Conservation (phyloP, 371 early-diverging fungal genomes). For the Syncephalis fuscata region DNA sequence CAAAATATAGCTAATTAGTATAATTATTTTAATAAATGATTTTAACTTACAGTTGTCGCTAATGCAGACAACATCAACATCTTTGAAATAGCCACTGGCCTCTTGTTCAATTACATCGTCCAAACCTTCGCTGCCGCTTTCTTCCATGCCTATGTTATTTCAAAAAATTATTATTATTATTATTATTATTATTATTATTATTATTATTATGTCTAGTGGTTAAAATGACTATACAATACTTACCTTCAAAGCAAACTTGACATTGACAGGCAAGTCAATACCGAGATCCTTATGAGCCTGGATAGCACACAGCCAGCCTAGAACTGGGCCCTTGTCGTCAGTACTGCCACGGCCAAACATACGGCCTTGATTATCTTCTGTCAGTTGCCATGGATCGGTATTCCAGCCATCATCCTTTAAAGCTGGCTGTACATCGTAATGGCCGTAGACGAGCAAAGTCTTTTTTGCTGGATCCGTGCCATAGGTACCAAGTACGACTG, state of each 20-base stretch:
- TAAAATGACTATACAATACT: no score
- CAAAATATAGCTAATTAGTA: no score
- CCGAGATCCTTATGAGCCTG: conserved; percentile 84
- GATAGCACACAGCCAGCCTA: conserved; percentile 87
- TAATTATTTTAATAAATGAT: no score
- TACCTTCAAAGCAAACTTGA: conserved; percentile 95
- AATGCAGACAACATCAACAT: conserved; percentile 88
- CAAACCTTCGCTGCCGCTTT: conserved; percentile 77
- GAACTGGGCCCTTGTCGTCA: conserved; percentile 91
- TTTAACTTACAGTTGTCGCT: conserved; percentile 64
- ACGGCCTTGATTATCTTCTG: conserved; percentile 66
- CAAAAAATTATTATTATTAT: neutral
- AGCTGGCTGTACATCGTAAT: conserved; percentile 95
- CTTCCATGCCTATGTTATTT: conserved; percentile 19
- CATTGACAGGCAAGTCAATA: conserved; percentile 80
- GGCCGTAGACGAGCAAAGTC: conserved; percentile 89
- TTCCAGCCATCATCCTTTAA: conserved; percentile 90
- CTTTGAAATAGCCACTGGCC: conserved; percentile 70
- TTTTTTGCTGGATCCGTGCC: conserved; percentile 84
- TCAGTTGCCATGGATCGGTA: conserved; percentile 79
- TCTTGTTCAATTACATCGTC: conserved; percentile 74
- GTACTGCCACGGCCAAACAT: conserved; percentile 84
- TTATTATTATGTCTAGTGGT: no score
- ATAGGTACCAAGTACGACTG: conserved; percentile 79
- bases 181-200: neutral